Conservation (phyloP, 2,329 filamentous ascomycete species). For the Trichoderma sp. region DNA sequence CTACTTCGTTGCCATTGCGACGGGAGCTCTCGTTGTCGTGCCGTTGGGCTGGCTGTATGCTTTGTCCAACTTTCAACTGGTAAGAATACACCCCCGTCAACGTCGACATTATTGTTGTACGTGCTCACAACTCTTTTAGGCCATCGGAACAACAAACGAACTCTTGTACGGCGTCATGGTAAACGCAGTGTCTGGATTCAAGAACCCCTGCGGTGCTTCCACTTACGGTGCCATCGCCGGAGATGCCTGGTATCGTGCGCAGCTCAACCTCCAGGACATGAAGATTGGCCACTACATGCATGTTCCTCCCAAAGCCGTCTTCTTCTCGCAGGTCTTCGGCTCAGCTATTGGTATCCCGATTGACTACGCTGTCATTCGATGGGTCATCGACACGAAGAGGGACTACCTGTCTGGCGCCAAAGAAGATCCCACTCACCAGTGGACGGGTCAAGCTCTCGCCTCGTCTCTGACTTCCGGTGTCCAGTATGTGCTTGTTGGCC, state of each 20-base stretch:
- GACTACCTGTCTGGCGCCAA: constrained; percentile 51
- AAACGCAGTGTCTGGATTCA: constrained; percentile 46
- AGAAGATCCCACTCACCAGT: constrained; percentile 56
- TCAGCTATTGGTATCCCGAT: constrained; percentile 57
- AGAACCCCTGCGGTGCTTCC: constrained; percentile 56
- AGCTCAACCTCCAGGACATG: constrained; percentile 58
- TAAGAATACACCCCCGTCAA: not conserved
- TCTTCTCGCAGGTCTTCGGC: constrained; percentile 60
- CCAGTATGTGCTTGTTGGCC: constrained; percentile 58
- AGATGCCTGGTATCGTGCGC: constrained; percentile 58
- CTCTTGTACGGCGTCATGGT: constrained; percentile 59
- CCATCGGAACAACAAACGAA: constrained; percentile 59
- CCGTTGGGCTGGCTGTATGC: constrained; percentile 59
- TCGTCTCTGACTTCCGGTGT: constrained; percentile 52
- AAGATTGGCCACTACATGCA: constrained; percentile 66
- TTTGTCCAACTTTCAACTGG: constrained; percentile 51
- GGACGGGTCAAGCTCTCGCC: constrained; percentile 56
- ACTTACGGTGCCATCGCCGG: constrained; percentile 58
- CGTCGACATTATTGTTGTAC: not conserved
- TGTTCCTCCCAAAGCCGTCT: constrained; percentile 55
- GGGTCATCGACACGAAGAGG: constrained; percentile 55
- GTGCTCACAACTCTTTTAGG: not conserved
- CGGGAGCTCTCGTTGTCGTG: constrained; percentile 53
- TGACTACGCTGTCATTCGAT: constrained; percentile 59
- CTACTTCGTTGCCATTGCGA: constrained; percentile 54